Evolutionary conservation across 176 grass and related monocot genomes (phyloP), one percentile per base, ranked within the genome.

Genomic region (Lolium perenne): DNA sequence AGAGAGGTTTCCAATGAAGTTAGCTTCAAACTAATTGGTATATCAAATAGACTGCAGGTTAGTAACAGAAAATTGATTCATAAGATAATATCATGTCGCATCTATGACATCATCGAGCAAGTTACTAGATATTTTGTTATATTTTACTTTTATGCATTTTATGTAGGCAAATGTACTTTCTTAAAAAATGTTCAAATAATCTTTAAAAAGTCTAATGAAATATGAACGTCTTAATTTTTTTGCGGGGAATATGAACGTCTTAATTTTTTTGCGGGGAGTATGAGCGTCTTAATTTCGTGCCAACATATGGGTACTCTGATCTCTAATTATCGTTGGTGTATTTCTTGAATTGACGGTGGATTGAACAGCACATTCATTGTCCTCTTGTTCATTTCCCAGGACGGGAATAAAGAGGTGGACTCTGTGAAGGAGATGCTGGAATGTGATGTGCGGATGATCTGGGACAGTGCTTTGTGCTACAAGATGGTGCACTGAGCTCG

Each of bases 1-100:
- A 82, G 95, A 47, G 92, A 95, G 82, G 82, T 84, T 60, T 23
- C 88, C 17, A 71, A 88, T 71, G 95, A 97, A 91, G 82, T 97
- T 84, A 58, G 64, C 18, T 84, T 97, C 17, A 90, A 88, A 81
- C 53, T 95, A 74, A 48, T 3, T 12, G 82, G 82, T 8, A 55
- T 97, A 40, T 86, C 89, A 20, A 20, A 63, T 2, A 82, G 21
- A 61, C 82, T 97, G 70, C 84, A 68, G 85, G 95, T 94, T 16
- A 93, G 88, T 93, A 54, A 43, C 41, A 43, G 41, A 6, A 43
- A 43, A 43, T 86, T 18, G 79, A 43, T 49, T 77, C 25, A 3
- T 70, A 50, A 65, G 15, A 65, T 62, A 56, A 54, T 15, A 53
- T 4, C 51, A 48, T 51, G 76, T 17, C 80, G 32, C 14, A 54